Evolutionary conservation across 495 filamentous ascomycete species (phyloP), one percentile per base, ranked within the genome.

Genomic region (Evernia prunastri): DNA sequence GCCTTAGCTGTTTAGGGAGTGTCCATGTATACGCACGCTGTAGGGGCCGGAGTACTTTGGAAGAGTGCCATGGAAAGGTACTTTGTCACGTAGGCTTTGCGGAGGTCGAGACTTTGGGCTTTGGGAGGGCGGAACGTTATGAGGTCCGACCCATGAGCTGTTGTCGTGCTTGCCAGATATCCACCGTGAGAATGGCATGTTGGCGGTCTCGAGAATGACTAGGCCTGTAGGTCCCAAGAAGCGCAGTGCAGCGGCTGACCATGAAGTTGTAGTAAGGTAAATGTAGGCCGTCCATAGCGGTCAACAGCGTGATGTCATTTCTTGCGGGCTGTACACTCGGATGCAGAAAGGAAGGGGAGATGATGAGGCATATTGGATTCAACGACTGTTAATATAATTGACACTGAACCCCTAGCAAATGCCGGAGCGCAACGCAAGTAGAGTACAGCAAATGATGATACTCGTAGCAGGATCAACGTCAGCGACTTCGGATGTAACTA

Each of bases 171-270:
- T 31, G 23, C 60, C 45, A 15, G n/a, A 40, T 7, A 56, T 56
- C 47, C 60, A 62, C 25, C 54, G 60, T 42, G 60, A n/a, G 23
- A 61, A 39, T 25, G 45, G 45, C 45, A 53, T 61, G 33, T 27
- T 35, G 40, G 42, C 0, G 25, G 9, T 9, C 12, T 8, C 6
- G 11, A 40, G 29, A 35, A n/a, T 49, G 58, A 4, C 29, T 36
- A 8, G 11, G 35, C 2, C 27, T 0, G 6, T 20, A 12, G 10
- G 27, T 0, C 13, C 8, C 23, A 51, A 0, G 45, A 27, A 51
- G 45, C 45, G 45, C 45, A 27, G 23, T 25, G 25, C 45, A 51
- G 23, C 45, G 8, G 6, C 20, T n/a, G 40, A 43, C 2, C 2
- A 7, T 11, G 20, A 45, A 9, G 42, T 23, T 45, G 42, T 45